Base-by-base conservation (phyloP, 805 yeast species). In the Zygoascus biomembranicola region DNA sequence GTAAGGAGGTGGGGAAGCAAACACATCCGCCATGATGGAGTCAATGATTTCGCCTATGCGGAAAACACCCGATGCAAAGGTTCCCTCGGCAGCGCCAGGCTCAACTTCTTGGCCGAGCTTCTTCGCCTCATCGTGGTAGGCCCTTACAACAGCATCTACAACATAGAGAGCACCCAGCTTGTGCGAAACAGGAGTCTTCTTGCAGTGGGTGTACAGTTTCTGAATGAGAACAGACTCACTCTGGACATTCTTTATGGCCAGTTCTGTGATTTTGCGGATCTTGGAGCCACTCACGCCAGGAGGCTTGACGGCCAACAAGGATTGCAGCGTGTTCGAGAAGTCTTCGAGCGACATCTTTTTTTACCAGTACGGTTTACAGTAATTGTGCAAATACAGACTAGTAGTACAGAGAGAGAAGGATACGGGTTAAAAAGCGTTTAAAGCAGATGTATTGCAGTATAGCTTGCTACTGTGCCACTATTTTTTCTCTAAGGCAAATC, bases 231-330 rank as follows among this genome's bases (percentile, higher is more conserved):
- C 74, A 26, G 84, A 74, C 64, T 80, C 84, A 32, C 71, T 68
- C 56, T 65, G 69, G 53, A 85, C 85, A 68, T 89, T 80, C 59
- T 78, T 78, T 56, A 84, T 75, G 54, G 96, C 95, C 57, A 87
- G 68, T 54, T 87, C 85, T 47, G 92, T 87, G 66, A 90, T 74
- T 64, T 83, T 83, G 69, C 87, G 87, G 70, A 92, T 94, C 73
- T 97, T 89, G 53, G 96, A 82, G 45, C 98, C 98, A 31, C 97
- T 90, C 51, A 92, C 94, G 56, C 99, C 98, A 13, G 92, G 92
- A 14, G 96, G 65, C 57, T 70, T 69, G 18, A 64, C 61, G 42
- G 59, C 44, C 52, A 64, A 32, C 48, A 69, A 59, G 52, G 69
- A 66, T 26, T 58, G 58, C 44, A 61, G 50, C n/a, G 63, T 58